phyloP scores from a whole-genome alignment of 108 stramenopile species.

The Cyclostephanos invisitatus region DNA sequence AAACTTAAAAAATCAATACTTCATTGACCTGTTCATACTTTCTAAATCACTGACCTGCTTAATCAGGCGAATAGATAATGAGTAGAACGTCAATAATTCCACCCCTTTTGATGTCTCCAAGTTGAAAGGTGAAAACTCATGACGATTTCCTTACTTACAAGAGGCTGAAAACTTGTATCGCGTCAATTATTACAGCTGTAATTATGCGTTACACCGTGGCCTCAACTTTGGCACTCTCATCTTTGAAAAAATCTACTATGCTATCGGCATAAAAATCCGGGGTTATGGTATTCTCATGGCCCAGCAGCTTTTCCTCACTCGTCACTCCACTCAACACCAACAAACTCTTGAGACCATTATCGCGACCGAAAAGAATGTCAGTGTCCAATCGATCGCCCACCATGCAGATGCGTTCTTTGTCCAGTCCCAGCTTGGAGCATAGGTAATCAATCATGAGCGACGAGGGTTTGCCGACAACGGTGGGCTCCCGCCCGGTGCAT shows the following conservation, averaged over 20 bases:
- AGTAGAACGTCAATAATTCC: too few relatives aligned
- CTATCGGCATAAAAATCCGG: conserved; percentile 96
- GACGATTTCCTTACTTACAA: too few relatives aligned
- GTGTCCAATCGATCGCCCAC: conserved; percentile 99
- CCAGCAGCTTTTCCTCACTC: conserved; percentile 88
- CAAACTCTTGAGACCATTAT: conserved; percentile 94
- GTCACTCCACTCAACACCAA: conserved; percentile 97
- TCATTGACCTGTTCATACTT: too few relatives aligned
- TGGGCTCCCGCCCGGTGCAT: conserved; percentile 97
- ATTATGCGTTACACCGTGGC: conserved; percentile 9
- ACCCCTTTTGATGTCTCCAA: too few relatives aligned
- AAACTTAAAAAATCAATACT: too few relatives aligned
- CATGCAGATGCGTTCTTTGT: conserved; percentile 89
- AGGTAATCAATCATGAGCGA: conserved; percentile 99
- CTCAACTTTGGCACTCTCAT: conserved; percentile 42
- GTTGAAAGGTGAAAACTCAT: too few relatives aligned
- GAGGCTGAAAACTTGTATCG: too few relatives aligned
- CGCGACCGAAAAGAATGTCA: conserved; percentile 95
- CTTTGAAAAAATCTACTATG: conserved; percentile 90
- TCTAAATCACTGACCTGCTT: too few relatives aligned
- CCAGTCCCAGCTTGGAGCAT: conserved; percentile 80
- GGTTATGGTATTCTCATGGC: conserved; percentile 86
- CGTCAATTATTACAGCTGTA: too few relatives aligned
- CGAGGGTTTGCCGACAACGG: conserved; percentile 95
- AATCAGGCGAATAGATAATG: too few relatives aligned